These are phyloP conservation scores for Periconia macrospinosa DNA, from an alignment of 2,329 filamentous ascomycete genomes.

Conservation along the genomic window DNA sequence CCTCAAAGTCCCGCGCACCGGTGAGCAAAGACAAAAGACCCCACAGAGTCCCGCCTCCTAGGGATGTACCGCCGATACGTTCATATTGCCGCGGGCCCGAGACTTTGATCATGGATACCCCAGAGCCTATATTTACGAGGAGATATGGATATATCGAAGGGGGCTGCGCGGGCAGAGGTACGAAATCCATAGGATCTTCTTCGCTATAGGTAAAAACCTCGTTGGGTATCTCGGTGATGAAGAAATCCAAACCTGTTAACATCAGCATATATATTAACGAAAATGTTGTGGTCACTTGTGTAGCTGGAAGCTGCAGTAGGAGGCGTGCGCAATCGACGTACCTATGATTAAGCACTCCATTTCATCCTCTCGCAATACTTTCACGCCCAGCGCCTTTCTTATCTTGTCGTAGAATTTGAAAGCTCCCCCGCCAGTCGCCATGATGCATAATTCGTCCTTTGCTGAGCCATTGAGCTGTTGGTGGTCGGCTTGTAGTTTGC, in stretches of 20 bases:
- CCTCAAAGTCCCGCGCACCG: conserved; percentile 92
- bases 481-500: conserved; percentile 80
- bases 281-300: not conserved
- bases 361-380: conserved; percentile 91
- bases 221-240: conserved; percentile 95
- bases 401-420: conserved; percentile 97
- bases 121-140: conserved; percentile 96
- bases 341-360: conserved; percentile 98
- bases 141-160: conserved; percentile 84
- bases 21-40: conserved; percentile 89
- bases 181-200: conserved; percentile 83
- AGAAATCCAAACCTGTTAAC: conserved; percentile 85
- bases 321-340: conserved; percentile 42
- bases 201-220: conserved; percentile 97
- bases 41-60: conserved; percentile 98
- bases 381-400: conserved; percentile 77
- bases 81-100: conserved; percentile 83
- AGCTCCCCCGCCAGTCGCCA: conserved; percentile 93
- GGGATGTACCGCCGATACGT: conserved; percentile 90
- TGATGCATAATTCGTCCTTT: conserved; percentile 77
- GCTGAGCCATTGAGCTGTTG: conserved; percentile 72
- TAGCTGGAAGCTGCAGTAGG: too few species aligned
- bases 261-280: conserved; percentile 6
- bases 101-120: conserved; percentile 96
- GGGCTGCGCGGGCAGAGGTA: conserved; percentile 67